Evolutionary conservation across 208 protist species (phyloP).

Genomic region (Crithidia sp.): DNA sequence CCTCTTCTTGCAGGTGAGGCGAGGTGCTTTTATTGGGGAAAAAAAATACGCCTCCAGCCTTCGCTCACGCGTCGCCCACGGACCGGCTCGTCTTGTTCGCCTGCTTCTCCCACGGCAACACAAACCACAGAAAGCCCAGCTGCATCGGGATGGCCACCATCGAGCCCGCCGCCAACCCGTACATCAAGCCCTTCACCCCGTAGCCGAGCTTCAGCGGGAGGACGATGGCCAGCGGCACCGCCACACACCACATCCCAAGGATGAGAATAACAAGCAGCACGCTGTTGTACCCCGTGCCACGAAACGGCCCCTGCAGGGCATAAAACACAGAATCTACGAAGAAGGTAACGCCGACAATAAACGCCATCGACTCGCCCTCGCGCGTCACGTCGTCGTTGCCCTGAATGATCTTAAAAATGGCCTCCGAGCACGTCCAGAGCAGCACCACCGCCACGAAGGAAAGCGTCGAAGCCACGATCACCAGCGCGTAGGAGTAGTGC

Average conservation of each 20-base stretch:
- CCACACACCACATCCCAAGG: slow-evolving; percentile 35
- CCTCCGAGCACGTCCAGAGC: slow-evolving; percentile 1
- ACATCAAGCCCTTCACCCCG: slow-evolving; percentile 22
- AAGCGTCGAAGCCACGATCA: neutral
- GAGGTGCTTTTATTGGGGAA: no score
- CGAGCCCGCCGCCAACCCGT: neutral
- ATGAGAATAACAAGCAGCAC: slow-evolving; percentile 16
- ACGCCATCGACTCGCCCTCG: slow-evolving; percentile 10
- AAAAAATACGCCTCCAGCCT: no score
- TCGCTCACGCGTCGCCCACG: neutral
- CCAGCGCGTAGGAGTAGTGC: slow-evolving; percentile 25
- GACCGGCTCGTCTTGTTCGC: neutral
- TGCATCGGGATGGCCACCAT: neutral
- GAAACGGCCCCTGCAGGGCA: slow-evolving; percentile 35
- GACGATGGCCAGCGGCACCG: slow-evolving; percentile 29
- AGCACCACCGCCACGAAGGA: neutral
- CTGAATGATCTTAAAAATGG: slow-evolving; percentile 26
- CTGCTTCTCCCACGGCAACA: slow-evolving; percentile 16
- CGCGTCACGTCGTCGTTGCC: slow-evolving; percentile 27
- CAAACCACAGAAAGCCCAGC: slow-evolving; percentile 14
- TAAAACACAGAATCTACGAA: slow-evolving; percentile 40
- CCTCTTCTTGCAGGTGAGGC: no score
- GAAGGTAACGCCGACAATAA: slow-evolving; percentile 20
- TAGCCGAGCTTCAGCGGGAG: slow-evolving; percentile 13
- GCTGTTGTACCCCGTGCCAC: slow-evolving; percentile 31